These are phyloP conservation scores for Xylaria sp. DNA, from an alignment of 2,329 filamentous ascomycete species.

Conservation along the genomic window DNA sequence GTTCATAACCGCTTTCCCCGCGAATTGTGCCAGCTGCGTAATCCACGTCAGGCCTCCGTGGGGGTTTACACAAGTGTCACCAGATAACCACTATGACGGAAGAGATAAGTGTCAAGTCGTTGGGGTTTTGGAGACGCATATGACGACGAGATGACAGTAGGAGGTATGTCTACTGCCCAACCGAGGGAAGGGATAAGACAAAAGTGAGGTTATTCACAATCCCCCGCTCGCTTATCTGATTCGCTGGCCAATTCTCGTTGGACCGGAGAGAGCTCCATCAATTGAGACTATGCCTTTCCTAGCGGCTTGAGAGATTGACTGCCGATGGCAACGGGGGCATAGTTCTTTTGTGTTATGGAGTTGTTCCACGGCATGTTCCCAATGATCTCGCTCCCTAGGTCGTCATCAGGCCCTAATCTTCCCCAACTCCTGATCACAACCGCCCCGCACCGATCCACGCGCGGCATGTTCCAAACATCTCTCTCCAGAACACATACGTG, in stretches of 20 bases:
- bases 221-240: not conserved
- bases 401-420: not conserved
- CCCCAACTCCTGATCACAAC: not conserved
- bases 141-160: not conserved
- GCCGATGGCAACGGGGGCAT: slow-evolving; percentile 2
- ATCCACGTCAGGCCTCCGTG: not conserved
- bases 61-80: not conserved
- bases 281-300: not conserved
- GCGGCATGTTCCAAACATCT: not conserved
- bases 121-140: not conserved
- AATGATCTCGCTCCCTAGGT: slow-evolving; percentile 1
- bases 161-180: not conserved
- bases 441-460: slow-evolving; percentile 6
- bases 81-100: slow-evolving; percentile 4
- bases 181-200: not conserved
- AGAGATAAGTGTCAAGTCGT: not conserved
- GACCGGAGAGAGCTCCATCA: not conserved
- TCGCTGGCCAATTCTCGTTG: slow-evolving; percentile 6
- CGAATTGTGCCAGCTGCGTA: not conserved
- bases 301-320: not conserved
- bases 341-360: not conserved
- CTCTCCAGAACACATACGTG: not conserved
- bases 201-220: slow-evolving; percentile 18
- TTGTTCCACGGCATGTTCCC: not conserved
- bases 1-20: slow-evolving; percentile 9